phyloP scores from a whole-genome alignment of 352 stramenopile species.

The Phytophthora citrophthora region DNA sequence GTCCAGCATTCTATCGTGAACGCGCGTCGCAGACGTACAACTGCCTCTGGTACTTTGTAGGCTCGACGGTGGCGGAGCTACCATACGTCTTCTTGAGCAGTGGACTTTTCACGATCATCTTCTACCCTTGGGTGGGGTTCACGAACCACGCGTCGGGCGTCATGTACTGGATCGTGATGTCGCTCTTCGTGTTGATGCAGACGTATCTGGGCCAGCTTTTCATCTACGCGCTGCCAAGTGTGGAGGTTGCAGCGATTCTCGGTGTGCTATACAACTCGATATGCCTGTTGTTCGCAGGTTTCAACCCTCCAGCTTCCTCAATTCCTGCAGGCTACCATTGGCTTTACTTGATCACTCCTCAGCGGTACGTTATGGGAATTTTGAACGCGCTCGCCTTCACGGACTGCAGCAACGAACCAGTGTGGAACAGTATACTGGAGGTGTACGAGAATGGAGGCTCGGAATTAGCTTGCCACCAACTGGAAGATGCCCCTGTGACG shows the following conservation, averaged over 20 bases:
- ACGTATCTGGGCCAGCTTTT: slow-evolving; percentile 17
- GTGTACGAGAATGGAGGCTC: slow-evolving; percentile 4
- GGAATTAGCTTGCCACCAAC: slow-evolving; percentile 7
- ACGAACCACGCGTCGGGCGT: slow-evolving; percentile 12
- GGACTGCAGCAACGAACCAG: slow-evolving; percentile 4
- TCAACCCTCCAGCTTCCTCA: slow-evolving; percentile 11
- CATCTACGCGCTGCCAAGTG: slow-evolving; percentile 16
- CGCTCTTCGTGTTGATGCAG: slow-evolving; percentile 20
- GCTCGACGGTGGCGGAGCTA: slow-evolving; percentile 8
- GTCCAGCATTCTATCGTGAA: slow-evolving; percentile 7
- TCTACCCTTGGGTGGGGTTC: slow-evolving; percentile 16
- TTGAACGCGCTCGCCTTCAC: slow-evolving; percentile 16
- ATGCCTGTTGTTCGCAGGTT: slow-evolving; percentile 13
- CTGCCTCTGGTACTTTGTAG: slow-evolving; percentile 17
- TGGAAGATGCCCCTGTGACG: slow-evolving; percentile 3
- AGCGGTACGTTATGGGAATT: slow-evolving; percentile 12
- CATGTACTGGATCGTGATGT: slow-evolving; percentile 18
- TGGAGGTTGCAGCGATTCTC: slow-evolving; percentile 14
- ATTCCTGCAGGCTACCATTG: slow-evolving; percentile 20
- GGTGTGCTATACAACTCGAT: slow-evolving; percentile 18
- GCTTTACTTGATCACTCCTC: slow-evolving; percentile 18
- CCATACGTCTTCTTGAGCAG: slow-evolving; percentile 11
- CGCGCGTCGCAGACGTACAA: slow-evolving; percentile 17
- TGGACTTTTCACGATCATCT: slow-evolving; percentile 13
- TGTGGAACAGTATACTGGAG: slow-evolving; percentile 2